These are phyloP conservation scores for Plantago ovata DNA, from an alignment of 257 asterid genomes.

Conservation along the genomic window DNA sequence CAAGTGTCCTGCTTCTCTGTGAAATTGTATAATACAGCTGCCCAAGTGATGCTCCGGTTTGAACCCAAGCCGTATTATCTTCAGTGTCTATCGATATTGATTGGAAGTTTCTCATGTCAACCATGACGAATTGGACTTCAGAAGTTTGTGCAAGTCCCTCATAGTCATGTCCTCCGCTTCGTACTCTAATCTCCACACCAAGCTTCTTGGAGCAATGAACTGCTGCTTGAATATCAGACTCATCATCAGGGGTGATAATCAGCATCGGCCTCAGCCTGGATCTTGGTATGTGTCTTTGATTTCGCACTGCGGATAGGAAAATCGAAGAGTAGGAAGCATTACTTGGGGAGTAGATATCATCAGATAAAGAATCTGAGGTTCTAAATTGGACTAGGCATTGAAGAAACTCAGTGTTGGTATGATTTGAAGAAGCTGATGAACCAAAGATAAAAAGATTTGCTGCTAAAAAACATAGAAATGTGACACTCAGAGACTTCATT, in stretches of 20 bases:
- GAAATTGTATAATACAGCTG: conserved; percentile 31
- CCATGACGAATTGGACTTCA: conserved; percentile 25
- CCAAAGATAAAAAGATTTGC: conserved; percentile 10
- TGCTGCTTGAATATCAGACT: conserved; percentile 30
- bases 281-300: not conserved
- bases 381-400: conserved; percentile 19
- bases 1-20: conserved; percentile 21
- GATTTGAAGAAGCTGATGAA: conserved; percentile 12
- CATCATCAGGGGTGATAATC: conserved; percentile 33
- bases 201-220: conserved; percentile 27
- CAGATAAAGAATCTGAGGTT: not conserved
- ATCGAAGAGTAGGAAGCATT: conserved; percentile 17
- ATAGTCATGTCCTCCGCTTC: conserved; percentile 47
- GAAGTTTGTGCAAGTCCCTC: conserved; percentile 42
- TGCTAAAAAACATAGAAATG: not conserved
- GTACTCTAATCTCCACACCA: conserved; percentile 29
- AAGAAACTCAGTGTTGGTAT: conserved; percentile 15
- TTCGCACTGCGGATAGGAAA: conserved; percentile 6
- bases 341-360: conserved; percentile 10
- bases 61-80: conserved; percentile 40
- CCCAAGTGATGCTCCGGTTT: conserved; percentile 38
- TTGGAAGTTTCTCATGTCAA: conserved; percentile 33
- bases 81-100: conserved; percentile 21
- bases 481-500: conserved; percentile 10
- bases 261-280: conserved; percentile 15